Conservation (phyloP, 176 grass and related monocot species). For the Ananas comosus region DNA sequence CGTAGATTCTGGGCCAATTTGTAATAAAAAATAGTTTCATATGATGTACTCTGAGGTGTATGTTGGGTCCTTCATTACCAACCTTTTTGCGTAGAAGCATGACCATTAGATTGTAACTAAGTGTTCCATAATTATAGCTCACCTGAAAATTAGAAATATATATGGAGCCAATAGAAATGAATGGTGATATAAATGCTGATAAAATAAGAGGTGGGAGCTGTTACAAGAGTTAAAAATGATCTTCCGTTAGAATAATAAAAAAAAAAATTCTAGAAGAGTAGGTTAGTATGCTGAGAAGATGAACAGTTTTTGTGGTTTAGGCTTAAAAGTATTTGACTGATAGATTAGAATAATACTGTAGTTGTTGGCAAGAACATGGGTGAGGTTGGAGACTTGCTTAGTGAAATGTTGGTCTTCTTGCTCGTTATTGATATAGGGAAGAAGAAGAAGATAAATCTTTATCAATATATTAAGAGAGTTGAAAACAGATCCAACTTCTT, state of each 20-base stretch:
- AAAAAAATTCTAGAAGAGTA: neutral
- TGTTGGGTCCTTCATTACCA: no score
- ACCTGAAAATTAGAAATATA: neutral
- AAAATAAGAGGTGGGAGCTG: neutral
- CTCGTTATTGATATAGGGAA: neutral
- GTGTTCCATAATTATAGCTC: neutral
- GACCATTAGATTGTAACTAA: no score
- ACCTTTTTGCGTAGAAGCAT: no score
- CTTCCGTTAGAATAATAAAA: neutral
- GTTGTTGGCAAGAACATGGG: neutral
- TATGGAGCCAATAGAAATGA: neutral
- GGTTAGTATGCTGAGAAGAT: neutral
- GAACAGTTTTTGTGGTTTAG: neutral
- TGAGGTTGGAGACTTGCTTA: neutral
- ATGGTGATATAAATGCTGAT: neutral
- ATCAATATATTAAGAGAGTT: neutral
- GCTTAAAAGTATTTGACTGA: neutral
- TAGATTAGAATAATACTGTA: neutral
- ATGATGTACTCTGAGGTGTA: no score
- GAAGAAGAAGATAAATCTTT: neutral
- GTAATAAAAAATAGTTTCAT: no score
- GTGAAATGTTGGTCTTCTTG: neutral
- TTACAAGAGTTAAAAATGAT: neutral
- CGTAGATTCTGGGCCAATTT: no score
- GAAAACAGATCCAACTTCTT: neutral